Evolutionary conservation across 2,329 filamentous ascomycete genomes (phyloP).

Genomic region (Rhynchosporium agropyri): DNA sequence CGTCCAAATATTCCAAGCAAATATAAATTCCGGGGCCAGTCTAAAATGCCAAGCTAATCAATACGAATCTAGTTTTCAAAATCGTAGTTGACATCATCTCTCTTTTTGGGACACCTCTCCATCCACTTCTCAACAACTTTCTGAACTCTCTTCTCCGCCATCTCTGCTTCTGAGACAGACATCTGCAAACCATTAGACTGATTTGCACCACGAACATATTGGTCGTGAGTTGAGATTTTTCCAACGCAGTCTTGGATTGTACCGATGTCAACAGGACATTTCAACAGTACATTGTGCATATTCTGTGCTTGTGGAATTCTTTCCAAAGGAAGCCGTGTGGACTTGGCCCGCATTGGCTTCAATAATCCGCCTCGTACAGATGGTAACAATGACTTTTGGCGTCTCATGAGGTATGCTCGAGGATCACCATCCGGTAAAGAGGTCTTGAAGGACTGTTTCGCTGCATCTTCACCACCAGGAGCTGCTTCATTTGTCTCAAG

Average conservation of each 20-base stretch:
- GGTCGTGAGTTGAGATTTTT: slow-evolving; percentile 27
- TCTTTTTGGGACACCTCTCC: slow-evolving; percentile 14
- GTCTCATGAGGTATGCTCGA: slow-evolving; percentile 40
- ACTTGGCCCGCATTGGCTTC: slow-evolving; percentile 33
- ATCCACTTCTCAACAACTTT: slow-evolving; percentile 32
- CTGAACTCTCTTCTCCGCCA: slow-evolving; percentile 24
- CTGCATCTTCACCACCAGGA: neutral
- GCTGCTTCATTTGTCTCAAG: slow-evolving; percentile 23
- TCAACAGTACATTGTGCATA: slow-evolving; percentile 32
- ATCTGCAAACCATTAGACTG: slow-evolving; percentile 30
- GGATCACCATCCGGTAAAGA: slow-evolving; percentile 39
- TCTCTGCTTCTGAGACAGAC: slow-evolving; percentile 16
- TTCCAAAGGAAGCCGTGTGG: slow-evolving; percentile 38
- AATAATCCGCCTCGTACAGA: slow-evolving; percentile 19
- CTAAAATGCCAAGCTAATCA: slow-evolving; percentile 1
- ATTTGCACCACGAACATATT: slow-evolving; percentile 31
- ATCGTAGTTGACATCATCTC: slow-evolving; percentile 29
- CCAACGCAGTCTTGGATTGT: slow-evolving; percentile 20
- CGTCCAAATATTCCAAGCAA: neutral
- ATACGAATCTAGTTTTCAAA: slow-evolving; percentile 29
- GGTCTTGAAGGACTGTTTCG: slow-evolving; percentile 28
- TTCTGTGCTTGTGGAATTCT: slow-evolving; percentile 32
- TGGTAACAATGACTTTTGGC: slow-evolving; percentile 33
- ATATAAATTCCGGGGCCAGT: neutral
- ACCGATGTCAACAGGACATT: slow-evolving; percentile 20